Conservation (phyloP, 345 rosid species). For the Brassica nigra region DNA sequence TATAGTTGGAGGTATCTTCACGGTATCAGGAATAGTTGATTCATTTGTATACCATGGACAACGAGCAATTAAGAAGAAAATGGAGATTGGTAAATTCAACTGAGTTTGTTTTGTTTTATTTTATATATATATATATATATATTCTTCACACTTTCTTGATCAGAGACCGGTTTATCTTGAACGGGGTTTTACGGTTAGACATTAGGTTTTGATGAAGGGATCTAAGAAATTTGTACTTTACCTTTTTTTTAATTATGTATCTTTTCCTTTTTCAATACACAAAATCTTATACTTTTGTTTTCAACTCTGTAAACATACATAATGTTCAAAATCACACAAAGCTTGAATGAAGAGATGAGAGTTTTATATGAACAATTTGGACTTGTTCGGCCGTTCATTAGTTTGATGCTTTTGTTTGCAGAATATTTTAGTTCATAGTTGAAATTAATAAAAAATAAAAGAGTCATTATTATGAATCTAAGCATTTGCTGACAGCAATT, state of each 20-base stretch:
- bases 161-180: not conserved
- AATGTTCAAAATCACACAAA: too few species aligned
- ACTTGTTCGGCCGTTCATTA: too few species aligned
- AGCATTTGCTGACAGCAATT: too few species aligned
- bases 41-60: constrained; percentile 80
- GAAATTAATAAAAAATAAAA: too few species aligned
- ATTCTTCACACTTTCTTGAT: constrained; percentile 7
- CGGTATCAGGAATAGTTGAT: constrained; percentile 84
- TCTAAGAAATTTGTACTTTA: constrained; percentile 8
- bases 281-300: not conserved
- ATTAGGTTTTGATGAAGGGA: constrained; percentile 25
- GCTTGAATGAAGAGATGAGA: too few species aligned
- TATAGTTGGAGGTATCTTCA: constrained; percentile 81
- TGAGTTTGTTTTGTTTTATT: constrained; percentile 30
- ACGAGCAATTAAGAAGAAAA: constrained; percentile 79
- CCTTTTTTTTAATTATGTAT: not conserved
- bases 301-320: not conserved
- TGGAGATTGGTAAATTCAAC: constrained; percentile 76
- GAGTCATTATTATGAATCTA: too few species aligned
- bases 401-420: too few species aligned
- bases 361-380: too few species aligned
- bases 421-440: too few species aligned
- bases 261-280: not conserved
- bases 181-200: constrained; percentile 25
- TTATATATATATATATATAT: not conserved